Base-by-base conservation (phyloP, 768 basidiomycete species). In the Solioccasus polychromus region DNA sequence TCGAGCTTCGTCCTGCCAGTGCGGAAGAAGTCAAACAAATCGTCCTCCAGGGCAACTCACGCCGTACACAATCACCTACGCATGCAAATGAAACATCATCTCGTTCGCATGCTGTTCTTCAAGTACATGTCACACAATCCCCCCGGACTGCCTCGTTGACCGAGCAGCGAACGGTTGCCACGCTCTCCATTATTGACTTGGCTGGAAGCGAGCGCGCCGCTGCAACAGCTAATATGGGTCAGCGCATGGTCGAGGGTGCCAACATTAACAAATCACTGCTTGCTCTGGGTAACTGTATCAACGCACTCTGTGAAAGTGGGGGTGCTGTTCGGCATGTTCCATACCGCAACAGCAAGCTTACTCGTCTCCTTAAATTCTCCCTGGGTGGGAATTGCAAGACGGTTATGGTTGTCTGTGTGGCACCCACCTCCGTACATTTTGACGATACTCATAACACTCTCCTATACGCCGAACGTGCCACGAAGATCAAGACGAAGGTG, bases 371-470 rank as follows among this genome's bases (percentile, higher is more conserved):
- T 61, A 98, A 97, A 68, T 97, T 97, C 73, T 94, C 95, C 2
- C 80, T 98, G 38, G 95, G 95, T 2, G 96, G 96, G 6, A 98
- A 98, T 67, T 99, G 96, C 79, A 92, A 95, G 70, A 99, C 96
- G 1, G 93, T 96, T 61, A 99, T 98, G 96, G 92, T 97, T 52
- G 95, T 98, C 50, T 98, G 96, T 63, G 76, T 99, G 37, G 93
- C 93, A 1, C 96, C 96, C 2, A 92, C 93, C 5, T 93, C 92
- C 29, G 79, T 79, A 29, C 93, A 99, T 69, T 96, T 97, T 64
- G 96, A 98, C 61, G 96, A 99, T 64, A 98, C 96, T 25, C 92
- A 96, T 64, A 99, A 99, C 63, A 98, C 96, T 2, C 84, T 99
- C 38, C 74, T 96, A 50, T 99, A 98, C 66, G 96, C 96, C 19